phyloP scores from a whole-genome alignment of 2,329 filamentous ascomycete genomes.

The Monosporascus ibericus region DNA sequence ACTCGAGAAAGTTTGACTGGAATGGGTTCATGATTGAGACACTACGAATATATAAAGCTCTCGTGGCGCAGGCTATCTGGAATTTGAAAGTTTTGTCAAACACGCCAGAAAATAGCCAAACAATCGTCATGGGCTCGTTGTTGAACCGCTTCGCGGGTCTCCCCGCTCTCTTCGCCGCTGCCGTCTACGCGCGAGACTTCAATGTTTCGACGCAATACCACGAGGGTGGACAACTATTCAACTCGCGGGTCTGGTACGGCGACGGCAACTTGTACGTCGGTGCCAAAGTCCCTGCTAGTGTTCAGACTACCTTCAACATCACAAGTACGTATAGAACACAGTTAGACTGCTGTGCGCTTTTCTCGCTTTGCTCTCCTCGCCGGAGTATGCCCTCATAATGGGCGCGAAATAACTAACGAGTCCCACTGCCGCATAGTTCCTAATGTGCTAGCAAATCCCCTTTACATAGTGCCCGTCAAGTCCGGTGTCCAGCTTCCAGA shows the following conservation, averaged over 20 bases:
- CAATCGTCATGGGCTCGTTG: too few species aligned
- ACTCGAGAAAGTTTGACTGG: too few species aligned
- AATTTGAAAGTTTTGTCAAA: too few species aligned
- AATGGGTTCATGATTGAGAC: too few species aligned
- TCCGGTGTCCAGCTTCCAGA: constrained; percentile 1
- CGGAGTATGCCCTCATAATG: too few species aligned
- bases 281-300: constrained; percentile 5
- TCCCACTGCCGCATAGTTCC: constrained; percentile 2
- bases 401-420: neutral
- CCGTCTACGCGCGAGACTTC: constrained; percentile 1
- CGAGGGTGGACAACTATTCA: constrained; percentile 1
- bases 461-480: constrained; percentile 6
- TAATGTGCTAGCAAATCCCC: constrained; percentile 5
- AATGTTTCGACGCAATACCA: constrained; percentile 5
- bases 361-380: neutral
- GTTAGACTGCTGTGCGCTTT: neutral
- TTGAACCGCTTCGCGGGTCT: too few species aligned
- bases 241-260: constrained; percentile 9
- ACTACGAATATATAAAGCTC: too few species aligned
- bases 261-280: constrained; percentile 12
- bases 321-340: constrained; percentile 2
- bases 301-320: constrained; percentile 10
- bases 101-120: too few species aligned
- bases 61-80: too few species aligned
- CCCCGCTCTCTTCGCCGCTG: neutral